Conservation (phyloP, 139 green algal genomes). For the Spirogloea muscicola region DNA sequence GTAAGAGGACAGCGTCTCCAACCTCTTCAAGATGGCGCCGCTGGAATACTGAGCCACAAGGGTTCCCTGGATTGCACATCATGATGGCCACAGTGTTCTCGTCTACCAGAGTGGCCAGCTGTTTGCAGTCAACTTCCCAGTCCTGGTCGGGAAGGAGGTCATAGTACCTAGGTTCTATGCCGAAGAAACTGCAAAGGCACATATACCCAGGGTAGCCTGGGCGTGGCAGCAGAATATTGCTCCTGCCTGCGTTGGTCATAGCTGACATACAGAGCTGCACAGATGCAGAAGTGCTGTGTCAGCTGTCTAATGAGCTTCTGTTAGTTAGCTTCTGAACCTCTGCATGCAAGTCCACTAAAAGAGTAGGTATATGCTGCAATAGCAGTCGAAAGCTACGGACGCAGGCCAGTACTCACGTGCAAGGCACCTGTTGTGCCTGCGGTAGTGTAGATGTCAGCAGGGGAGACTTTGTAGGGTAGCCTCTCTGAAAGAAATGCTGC, state of each 20-base stretch:
- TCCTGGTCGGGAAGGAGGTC: slow-evolving; percentile 26
- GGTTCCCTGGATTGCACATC: slow-evolving; percentile 53
- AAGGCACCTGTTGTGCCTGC: too few species aligned
- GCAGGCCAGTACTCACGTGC: too few species aligned
- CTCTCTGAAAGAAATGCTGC: too few species aligned
- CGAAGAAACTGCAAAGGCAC: slow-evolving; percentile 20
- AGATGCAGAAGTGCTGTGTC: neutral
- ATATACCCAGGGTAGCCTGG: slow-evolving; percentile 51
- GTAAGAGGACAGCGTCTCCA: too few species aligned
- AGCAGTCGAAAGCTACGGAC: too few species aligned
- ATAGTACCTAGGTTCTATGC: slow-evolving; percentile 32
- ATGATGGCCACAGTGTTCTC: slow-evolving; percentile 34
- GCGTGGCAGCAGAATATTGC: slow-evolving; percentile 45
- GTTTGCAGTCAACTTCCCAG: slow-evolving; percentile 43
- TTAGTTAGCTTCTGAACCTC: too few species aligned
- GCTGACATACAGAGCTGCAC: slow-evolving; percentile 1
- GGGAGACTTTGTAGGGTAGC: too few species aligned
- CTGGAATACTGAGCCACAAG: slow-evolving; percentile 39
- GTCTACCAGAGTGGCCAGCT: slow-evolving; percentile 13
- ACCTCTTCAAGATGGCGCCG: slow-evolving; percentile 41
- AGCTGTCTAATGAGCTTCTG: neutral
- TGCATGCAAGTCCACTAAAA: too few species aligned
- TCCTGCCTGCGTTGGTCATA: slow-evolving; percentile 15
- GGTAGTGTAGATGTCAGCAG: too few species aligned
- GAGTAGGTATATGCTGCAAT: too few species aligned